A percentile compares a stretch with the other conserved stretches of the same genome.
phyloP scores from a whole-genome alignment of 1,284 basidiomycete species.

The Cyathus pygmaeus region DNA sequence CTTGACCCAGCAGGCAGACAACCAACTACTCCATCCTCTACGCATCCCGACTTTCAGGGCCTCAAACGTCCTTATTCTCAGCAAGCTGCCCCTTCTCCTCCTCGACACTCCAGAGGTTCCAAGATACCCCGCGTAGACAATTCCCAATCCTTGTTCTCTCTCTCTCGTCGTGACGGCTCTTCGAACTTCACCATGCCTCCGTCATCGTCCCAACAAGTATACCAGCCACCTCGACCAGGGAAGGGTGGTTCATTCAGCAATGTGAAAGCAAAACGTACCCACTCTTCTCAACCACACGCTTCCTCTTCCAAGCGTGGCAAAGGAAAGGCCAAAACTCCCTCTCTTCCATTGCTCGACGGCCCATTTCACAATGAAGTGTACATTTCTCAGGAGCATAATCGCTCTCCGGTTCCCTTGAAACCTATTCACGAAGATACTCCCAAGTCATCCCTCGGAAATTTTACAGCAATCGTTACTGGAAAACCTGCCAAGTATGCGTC shows the following conservation, averaged over 20 bases:
- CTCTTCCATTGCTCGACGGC: constrained; percentile 31
- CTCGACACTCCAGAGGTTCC: constrained; percentile 31
- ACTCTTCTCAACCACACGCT: background rate
- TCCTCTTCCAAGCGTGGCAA: constrained; percentile 14
- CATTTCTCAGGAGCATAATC: constrained; percentile 40
- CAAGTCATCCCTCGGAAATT: constrained; percentile 52
- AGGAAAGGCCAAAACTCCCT: constrained; percentile 14
- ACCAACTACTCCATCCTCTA: constrained; percentile 32
- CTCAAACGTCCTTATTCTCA: constrained; percentile 54
- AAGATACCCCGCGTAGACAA: constrained; percentile 23
- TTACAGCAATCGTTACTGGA: constrained; percentile 36
- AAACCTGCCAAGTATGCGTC: constrained; percentile 47
- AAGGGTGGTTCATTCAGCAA: background rate
- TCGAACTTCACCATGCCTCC: constrained; percentile 27
- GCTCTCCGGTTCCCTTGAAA: constrained; percentile 39
- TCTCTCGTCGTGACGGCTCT: constrained; percentile 16
- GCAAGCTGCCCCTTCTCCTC: constrained; percentile 31
- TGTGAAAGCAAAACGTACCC: no score
- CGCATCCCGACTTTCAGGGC: constrained; percentile 13
- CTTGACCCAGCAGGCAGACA: constrained; percentile 48
- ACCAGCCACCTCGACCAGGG: background rate
- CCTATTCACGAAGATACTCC: constrained; percentile 40
- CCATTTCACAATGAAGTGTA: constrained; percentile 46
- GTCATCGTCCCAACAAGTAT: background rate
- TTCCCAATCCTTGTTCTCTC: constrained; percentile 21